phyloP scores from a whole-genome alignment of 2,329 filamentous ascomycete species.

The Ceratocystis lukuohia region DNA sequence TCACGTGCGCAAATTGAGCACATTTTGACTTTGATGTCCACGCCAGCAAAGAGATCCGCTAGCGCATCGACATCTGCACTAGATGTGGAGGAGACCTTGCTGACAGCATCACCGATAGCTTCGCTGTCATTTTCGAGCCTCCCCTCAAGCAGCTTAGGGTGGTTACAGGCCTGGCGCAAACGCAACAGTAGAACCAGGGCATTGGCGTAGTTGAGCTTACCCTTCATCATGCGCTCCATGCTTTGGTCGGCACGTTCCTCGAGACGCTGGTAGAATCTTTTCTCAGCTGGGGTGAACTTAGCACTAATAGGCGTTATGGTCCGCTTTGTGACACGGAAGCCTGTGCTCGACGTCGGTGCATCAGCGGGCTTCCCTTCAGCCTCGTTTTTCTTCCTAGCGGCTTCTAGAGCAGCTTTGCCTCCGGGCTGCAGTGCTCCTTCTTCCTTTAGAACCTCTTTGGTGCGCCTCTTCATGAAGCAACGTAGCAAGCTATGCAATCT shows the following conservation, averaged over 20 bases:
- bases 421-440: slow-evolving; percentile 69
- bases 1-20: slow-evolving; percentile 73
- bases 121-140: slow-evolving; percentile 84
- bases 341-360: slow-evolving; percentile 38
- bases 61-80: slow-evolving; percentile 65
- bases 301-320: slow-evolving; percentile 72
- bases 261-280: slow-evolving; percentile 71
- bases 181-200: slow-evolving; percentile 85
- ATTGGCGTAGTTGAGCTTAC: slow-evolving; percentile 77
- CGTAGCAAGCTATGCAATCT: slow-evolving; percentile 73
- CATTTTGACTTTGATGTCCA: slow-evolving; percentile 63
- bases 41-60: slow-evolving; percentile 71
- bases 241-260: slow-evolving; percentile 75
- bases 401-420: slow-evolving; percentile 41
- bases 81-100: slow-evolving; percentile 36
- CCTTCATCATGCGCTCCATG: slow-evolving; percentile 77
- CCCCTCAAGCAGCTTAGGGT: slow-evolving; percentile 73
- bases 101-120: slow-evolving; percentile 35
- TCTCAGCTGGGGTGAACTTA: slow-evolving; percentile 66
- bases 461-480: slow-evolving; percentile 97
- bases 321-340: slow-evolving; percentile 83
- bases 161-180: slow-evolving; percentile 86
- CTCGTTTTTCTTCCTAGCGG: slow-evolving; percentile 31
- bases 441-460: slow-evolving; percentile 88
- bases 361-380: slow-evolving; percentile 26